Evolutionary conservation across 148 eudicot species (phyloP).

Genomic region (Nyssa sinensis): DNA sequence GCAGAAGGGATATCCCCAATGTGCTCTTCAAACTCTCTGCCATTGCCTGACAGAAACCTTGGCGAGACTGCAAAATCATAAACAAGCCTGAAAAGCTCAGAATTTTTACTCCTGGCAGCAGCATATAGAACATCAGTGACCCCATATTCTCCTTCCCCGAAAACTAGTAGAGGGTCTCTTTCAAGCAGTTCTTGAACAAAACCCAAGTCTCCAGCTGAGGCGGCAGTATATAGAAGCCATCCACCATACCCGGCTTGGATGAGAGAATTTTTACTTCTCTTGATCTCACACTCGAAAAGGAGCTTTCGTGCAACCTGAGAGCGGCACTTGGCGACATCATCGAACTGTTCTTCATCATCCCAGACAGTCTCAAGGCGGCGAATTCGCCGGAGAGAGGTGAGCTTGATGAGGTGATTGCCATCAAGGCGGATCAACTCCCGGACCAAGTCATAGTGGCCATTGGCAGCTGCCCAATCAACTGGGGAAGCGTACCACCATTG

Average conservation of each 20-base stretch:
- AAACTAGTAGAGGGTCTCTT: slow-evolving; percentile 74
- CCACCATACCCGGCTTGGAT: slow-evolving; percentile 84
- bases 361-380: slow-evolving; percentile 91
- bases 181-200: slow-evolving; percentile 58
- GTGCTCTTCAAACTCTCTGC: slow-evolving; percentile 37
- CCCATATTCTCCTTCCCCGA: slow-evolving; percentile 97
- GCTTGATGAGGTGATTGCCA: slow-evolving; percentile 75
- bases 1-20: slow-evolving; percentile 50
- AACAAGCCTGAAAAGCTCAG: slow-evolving; percentile 66
- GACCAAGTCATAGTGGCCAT: slow-evolving; percentile 87
- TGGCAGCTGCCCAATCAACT: slow-evolving; percentile 94
- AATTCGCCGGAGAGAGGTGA: slow-evolving; percentile 85
- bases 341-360: slow-evolving; percentile 79
- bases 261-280: slow-evolving; percentile 51
- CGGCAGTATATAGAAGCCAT: slow-evolving; percentile 91
- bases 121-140: slow-evolving; percentile 92
- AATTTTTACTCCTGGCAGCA: slow-evolving; percentile 75
- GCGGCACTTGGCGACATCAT: slow-evolving; percentile 72
- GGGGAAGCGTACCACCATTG: slow-evolving; percentile 99
- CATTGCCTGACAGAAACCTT: slow-evolving; percentile 47
- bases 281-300: slow-evolving; percentile 48
- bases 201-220: slow-evolving; percentile 80
- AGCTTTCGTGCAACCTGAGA: slow-evolving; percentile 64
- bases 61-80: slow-evolving; percentile 70
- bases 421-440: slow-evolving; percentile 84